A percentile compares a stretch with the other conserved stretches of the same genome.
These are phyloP conservation scores for Aspergillus luchuensis DNA, from an alignment of 2,329 filamentous ascomycete genomes.

Conservation along the genomic window DNA sequence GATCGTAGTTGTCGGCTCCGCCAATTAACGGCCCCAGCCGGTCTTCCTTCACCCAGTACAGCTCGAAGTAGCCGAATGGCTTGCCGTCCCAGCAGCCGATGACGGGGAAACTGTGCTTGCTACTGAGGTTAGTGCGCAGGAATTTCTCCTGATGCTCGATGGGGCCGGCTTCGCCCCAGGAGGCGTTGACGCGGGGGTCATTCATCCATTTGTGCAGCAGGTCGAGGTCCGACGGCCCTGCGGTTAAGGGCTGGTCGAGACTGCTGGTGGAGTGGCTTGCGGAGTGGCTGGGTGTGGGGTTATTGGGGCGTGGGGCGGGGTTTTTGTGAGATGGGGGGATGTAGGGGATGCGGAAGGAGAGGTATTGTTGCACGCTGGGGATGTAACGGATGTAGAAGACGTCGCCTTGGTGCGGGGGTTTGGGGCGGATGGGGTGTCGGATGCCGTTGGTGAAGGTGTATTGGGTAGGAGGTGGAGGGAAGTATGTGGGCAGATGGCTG, in stretches of 20 bases:
- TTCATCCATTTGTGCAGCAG: constrained; percentile 88
- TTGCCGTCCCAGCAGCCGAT: constrained; percentile 94
- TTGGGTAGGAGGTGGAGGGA: constrained; percentile 78
- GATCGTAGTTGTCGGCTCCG: constrained; percentile 74
- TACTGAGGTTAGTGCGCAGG: constrained; percentile 64
- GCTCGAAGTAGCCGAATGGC: constrained; percentile 95
- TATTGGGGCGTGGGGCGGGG: constrained; percentile 13
- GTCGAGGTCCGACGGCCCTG: constrained; percentile 59
- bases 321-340: constrained; percentile 57
- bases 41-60: constrained; percentile 98
- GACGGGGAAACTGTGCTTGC: constrained; percentile 79
- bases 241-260: constrained; percentile 46
- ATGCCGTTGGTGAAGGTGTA: constrained; percentile 77
- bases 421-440: constrained; percentile 83
- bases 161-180: constrained; percentile 73
- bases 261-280: constrained; percentile 38
- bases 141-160: constrained; percentile 65
- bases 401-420: constrained; percentile 86
- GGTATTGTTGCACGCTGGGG: constrained; percentile 76
- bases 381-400: constrained; percentile 88
- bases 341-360: constrained; percentile 82
- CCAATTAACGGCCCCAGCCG: constrained; percentile 68
- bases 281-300: constrained; percentile 30
- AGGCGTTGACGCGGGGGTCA: constrained; percentile 76
- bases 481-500: constrained; percentile 88